Base-by-base conservation (phyloP, 2,329 filamentous ascomycete genomes). In the Cordyceps fumosorosea region DNA sequence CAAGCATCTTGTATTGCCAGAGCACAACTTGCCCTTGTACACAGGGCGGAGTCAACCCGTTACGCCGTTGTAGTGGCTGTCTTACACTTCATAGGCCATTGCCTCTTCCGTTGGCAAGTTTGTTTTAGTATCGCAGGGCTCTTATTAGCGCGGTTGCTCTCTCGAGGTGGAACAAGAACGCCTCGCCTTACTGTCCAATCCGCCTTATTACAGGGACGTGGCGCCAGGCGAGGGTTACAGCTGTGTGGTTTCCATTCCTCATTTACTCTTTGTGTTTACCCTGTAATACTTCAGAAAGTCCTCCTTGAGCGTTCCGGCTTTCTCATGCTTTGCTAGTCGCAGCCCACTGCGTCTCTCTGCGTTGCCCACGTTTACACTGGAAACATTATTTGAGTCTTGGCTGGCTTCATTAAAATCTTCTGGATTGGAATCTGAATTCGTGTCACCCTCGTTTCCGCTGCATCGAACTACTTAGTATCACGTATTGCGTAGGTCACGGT, bases 181-280 rank as follows among this genome's bases (percentile, higher is more conserved):
- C 42, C 58, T 54, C 58, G 42, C 51, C 42, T 29, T 22, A 8
- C 42, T 22, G 22, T n/a, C 18, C 20, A 55, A 24, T 55, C 42
- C 26, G 50, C 58, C 58, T 54, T 29, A 29, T 5, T 8, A n/a
- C 48, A 45, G 40, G 53, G 48, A 40, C 42, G 29, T 55, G 58
- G 51, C 58, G 59, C 52, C 18, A 51, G 42, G 14, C 59, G 44
- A 61, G 59, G 52, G 51, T 55, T 40, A 48, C 59, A 40, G 44
- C 42, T 40, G 22, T 12, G 11, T 11, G 2, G 26, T 24, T 37
- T 48, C 29, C 20, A 16, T 16, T 11, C 20, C 24, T 20, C 10
- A n/a, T 14, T 44, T 4, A n/a, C 18, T 45, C 18, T n/a, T 18
- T 45, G 6, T 3, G 5, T 22, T 20, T 47, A 12, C 34, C 34